Evolutionary conservation across 352 stramenopile genomes (phyloP), one percentile per base, ranked within the genome.

Genomic region (Phytopythium montanum): DNA sequence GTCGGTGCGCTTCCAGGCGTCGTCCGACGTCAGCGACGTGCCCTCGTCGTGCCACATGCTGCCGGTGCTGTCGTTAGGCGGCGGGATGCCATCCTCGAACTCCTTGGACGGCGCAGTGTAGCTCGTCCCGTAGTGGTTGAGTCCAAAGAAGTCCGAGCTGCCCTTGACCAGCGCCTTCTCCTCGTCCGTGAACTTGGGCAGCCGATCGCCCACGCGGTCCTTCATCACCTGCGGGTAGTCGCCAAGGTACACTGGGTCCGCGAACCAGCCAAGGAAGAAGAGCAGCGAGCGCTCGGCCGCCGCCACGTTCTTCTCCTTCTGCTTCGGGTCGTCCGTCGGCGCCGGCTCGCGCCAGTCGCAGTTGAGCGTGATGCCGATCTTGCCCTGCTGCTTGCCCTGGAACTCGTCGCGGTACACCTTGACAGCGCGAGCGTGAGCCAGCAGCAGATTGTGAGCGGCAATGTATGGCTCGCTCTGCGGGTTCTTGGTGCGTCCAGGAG

Each of bases 221-320:
- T 82, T 87, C 93, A 98, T 98, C 33, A 89, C 80, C 48, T 88
- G 61, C 5, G 96, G 96, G 76, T 98, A 98, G 61, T 98, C 88
- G 19, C 93, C 93, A 18, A 79, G 77, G 69, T 88, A 94, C n/a
- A 98, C 76, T 0, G 95, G 95, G 60, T 98, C 92, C 8, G 82
- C 82, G 59, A 97, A 96, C 91, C 92, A 98, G n/a, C 79, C 92
- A 18, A 97, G 66, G 48, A 87, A 72, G 62, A 96, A 97, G 10
- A 96, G 76, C 66, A 97, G 78, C 42, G 81, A 75, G 38, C 90
- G 80, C 58, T 91, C 73, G 9, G 87, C 81, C 26, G 91, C 91
- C 23, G 85, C 76, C 28, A 69, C 57, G 45, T 86, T 86, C 65
- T 72, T 69, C 14, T 62, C 67, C 59, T 93, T 84, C 49, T 79